Conservation (phyloP, 176 grass and related monocot genomes). For the Eragrostis nindensis region DNA sequence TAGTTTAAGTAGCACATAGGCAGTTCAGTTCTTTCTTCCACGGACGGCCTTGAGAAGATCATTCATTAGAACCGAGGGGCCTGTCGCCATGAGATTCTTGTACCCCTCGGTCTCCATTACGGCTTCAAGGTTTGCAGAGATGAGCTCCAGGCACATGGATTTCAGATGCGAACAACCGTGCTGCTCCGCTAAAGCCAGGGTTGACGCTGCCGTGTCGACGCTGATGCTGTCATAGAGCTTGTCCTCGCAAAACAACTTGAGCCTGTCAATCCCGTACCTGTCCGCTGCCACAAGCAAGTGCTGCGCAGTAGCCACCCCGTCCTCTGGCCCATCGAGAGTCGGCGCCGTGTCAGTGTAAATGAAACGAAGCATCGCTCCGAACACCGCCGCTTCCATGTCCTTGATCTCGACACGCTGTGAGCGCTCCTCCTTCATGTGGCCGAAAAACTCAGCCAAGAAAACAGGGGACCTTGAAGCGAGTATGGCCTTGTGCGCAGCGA, state of each 20-base stretch:
- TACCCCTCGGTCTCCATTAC: conserved; percentile 18
- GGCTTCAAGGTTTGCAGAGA: conserved; percentile 36
- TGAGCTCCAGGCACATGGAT: conserved; percentile 45
- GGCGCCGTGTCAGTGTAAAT: conserved; percentile 54
- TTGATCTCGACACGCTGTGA: conserved; percentile 4
- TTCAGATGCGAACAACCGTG: conserved; percentile 54
- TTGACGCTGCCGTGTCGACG: conserved; percentile 37
- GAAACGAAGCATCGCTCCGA: conserved; percentile 55
- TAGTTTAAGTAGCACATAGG: not conserved
- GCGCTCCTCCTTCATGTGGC: conserved; percentile 32
- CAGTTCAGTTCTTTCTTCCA: not conserved
- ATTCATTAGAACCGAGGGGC: conserved; percentile 2
- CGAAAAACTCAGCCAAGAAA: conserved; percentile 46
- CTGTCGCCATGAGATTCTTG: conserved; percentile 13
- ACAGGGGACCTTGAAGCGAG: conserved; percentile 32
- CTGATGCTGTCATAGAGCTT: conserved; percentile 34
- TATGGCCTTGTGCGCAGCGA: conserved; percentile 30
- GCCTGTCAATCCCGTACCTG: conserved; percentile 54
- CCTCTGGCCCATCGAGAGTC: not conserved
- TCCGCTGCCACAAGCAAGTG: conserved; percentile 56
- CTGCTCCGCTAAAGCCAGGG: conserved; percentile 53
- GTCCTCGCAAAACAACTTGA: conserved; percentile 45
- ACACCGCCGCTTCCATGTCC: conserved; percentile 37
- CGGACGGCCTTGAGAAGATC: not conserved
- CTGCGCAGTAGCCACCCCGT: not conserved